Percentiles rank a stretch among this genome's conserved stretches.
phyloP scores from a whole-genome alignment of 1,139 yeast species.

The Geotrichum restrictum region DNA sequence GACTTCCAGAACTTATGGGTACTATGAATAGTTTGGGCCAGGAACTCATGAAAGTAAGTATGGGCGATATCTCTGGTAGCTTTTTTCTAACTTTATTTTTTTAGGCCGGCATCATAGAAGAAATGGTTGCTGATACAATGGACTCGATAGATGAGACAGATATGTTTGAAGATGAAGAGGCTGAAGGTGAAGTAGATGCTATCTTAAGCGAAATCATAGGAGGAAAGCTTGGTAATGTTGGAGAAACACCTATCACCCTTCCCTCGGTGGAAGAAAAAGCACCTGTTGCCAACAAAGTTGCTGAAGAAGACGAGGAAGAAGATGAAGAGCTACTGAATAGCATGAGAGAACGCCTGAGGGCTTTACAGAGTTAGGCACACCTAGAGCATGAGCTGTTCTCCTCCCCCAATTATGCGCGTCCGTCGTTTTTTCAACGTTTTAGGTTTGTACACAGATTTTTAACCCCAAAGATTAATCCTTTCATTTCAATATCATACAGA shows the following conservation, averaged over 20 bases:
- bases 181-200: slow-evolving; percentile 64
- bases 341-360: slow-evolving; percentile 85
- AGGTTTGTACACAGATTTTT: not conserved
- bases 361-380: slow-evolving; percentile 61
- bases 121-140: slow-evolving; percentile 89
- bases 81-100: not conserved
- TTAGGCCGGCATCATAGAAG: slow-evolving; percentile 79
- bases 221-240: slow-evolving; percentile 47
- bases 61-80: not conserved
- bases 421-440: not conserved
- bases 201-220: slow-evolving; percentile 52
- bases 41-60: slow-evolving; percentile 62
- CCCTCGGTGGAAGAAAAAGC: slow-evolving; percentile 19
- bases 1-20: slow-evolving; percentile 72
- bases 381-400: not conserved
- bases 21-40: slow-evolving; percentile 84
- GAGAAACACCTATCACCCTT: slow-evolving; percentile 24
- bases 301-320: slow-evolving; percentile 47
- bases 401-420: not conserved
- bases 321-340: slow-evolving; percentile 72
- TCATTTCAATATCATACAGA: not conserved
- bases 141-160: slow-evolving; percentile 68
- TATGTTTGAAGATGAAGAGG: slow-evolving; percentile 61
- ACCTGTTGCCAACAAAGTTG: slow-evolving; percentile 3
- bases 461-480: not conserved